A percentile compares a stretch with the other conserved stretches of the same genome.
Conservation (phyloP, 2,329 filamentous ascomycete genomes). For the Neospermospora avenae region DNA sequence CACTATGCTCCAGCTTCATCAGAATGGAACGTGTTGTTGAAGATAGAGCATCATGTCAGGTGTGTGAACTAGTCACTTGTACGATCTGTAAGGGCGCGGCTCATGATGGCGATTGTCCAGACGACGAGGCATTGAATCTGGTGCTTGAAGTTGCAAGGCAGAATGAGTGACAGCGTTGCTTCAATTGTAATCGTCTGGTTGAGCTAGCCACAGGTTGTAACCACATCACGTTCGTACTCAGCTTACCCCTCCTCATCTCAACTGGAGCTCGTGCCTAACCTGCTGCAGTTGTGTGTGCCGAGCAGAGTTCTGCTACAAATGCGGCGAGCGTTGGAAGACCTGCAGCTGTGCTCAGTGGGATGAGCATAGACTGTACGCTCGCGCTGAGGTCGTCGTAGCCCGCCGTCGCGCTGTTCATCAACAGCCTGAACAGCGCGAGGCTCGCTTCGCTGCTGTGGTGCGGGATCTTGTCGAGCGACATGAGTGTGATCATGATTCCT, state of each 20-base stretch:
- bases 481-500: slow-evolving; percentile 40
- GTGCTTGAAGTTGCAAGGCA: slow-evolving; percentile 41
- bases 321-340: slow-evolving; percentile 41
- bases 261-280: slow-evolving; percentile 6
- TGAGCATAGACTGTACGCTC: slow-evolving; percentile 34
- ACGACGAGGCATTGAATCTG: slow-evolving; percentile 41
- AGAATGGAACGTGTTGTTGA: slow-evolving; percentile 31
- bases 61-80: slow-evolving; percentile 47
- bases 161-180: slow-evolving; percentile 52
- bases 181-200: slow-evolving; percentile 44
- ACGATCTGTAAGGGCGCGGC: slow-evolving; percentile 45
- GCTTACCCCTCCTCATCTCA: not conserved
- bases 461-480: slow-evolving; percentile 38
- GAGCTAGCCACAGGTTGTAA: slow-evolving; percentile 50
- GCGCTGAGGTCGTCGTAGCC: slow-evolving; percentile 35
- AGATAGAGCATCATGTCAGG: slow-evolving; percentile 40
- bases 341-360: slow-evolving; percentile 42
- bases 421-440: not conserved
- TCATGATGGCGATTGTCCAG: slow-evolving; percentile 48
- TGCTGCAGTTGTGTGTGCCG: slow-evolving; percentile 45
- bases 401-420: slow-evolving; percentile 11
- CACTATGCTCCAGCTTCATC: slow-evolving; percentile 47
- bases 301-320: slow-evolving; percentile 49
- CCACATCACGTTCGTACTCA: slow-evolving; percentile 51
- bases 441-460: slow-evolving; percentile 24